A percentile compares a stretch with the other conserved stretches of the same genome.
Evolutionary conservation across 139 green algal genomes (phyloP).

Genomic region (Chlorella vulgaris): DNA sequence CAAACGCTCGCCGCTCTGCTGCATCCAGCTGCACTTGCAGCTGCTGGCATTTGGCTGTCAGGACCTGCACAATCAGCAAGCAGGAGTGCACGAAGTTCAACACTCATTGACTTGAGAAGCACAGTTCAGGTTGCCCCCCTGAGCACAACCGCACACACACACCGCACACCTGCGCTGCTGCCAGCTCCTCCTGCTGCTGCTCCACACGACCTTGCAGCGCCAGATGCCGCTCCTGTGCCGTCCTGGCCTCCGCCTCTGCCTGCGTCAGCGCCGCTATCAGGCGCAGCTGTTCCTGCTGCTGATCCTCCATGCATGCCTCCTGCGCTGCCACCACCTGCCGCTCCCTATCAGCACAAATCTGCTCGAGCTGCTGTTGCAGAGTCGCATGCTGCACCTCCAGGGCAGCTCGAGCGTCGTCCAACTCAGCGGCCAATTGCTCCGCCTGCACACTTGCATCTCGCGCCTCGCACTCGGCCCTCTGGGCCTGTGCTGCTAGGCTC

Average conservation of each 20-base stretch:
- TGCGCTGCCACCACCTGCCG: constrained; percentile 51
- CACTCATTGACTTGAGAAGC: too few relatives aligned
- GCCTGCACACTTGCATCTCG: background rate
- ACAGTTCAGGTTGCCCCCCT: too few relatives aligned
- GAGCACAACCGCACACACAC: too few relatives aligned
- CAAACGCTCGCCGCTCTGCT: constrained; percentile 29
- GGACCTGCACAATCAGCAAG: constrained; percentile 40
- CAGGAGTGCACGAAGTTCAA: too few relatives aligned
- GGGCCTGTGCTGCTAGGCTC: background rate
- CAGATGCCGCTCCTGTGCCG: constrained; percentile 38
- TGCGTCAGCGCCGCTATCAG: background rate
- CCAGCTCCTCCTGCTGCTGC: constrained; percentile 44
- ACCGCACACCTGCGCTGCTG: constrained; percentile 14
- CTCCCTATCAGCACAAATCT: constrained; percentile 50
- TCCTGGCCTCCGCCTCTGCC: background rate
- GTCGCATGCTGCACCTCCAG: constrained; percentile 17
- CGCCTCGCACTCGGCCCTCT: background rate
- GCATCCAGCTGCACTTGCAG: constrained; percentile 34
- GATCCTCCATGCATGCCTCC: constrained; percentile 5
- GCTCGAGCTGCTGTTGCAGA: constrained; percentile 60
- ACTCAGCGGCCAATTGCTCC: constrained; percentile 22
- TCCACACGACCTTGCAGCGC: constrained; percentile 40
- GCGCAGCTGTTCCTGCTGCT: background rate
- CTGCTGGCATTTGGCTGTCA: background rate
- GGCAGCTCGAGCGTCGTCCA: constrained; percentile 21